Percentiles rank a stretch among this genome's conserved stretches.
These are phyloP conservation scores for Neonectria ditissima DNA, from an alignment of 2,329 filamentous ascomycete species.

Conservation along the genomic window DNA sequence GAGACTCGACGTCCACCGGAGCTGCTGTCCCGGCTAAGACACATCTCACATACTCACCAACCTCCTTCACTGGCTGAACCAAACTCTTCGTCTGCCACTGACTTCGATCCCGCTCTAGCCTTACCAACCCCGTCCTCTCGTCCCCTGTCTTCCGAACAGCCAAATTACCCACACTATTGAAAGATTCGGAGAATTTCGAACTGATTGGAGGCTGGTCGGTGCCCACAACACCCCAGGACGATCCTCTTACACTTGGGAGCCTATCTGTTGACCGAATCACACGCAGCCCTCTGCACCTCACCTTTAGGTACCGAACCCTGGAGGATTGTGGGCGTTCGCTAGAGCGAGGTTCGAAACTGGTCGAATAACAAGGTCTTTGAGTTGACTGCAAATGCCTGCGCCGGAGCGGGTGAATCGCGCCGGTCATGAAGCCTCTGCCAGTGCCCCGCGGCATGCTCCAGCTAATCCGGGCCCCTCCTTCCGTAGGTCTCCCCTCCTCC, in stretches of 20 bases:
- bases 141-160: not conserved
- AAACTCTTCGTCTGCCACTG: slow-evolving; percentile 3
- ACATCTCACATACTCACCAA: not conserved
- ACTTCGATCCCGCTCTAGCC: not conserved
- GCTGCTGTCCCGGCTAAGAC: not conserved
- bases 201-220: not conserved
- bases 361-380: not conserved
- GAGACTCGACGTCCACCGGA: not conserved
- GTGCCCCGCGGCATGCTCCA: slow-evolving; percentile 42
- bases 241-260: slow-evolving; percentile 3
- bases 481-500: slow-evolving; percentile 55
- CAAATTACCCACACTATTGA: not conserved
- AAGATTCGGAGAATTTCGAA: slow-evolving; percentile 15
- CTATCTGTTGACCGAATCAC: not conserved
- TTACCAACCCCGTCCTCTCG: not conserved
- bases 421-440: slow-evolving; percentile 31
- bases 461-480: slow-evolving; percentile 63
- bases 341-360: not conserved
- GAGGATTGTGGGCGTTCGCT: not conserved
- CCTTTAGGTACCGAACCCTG: not conserved
- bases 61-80: slow-evolving; percentile 10
- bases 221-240: not conserved
- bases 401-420: slow-evolving; percentile 36
- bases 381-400: slow-evolving; percentile 33
- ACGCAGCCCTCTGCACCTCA: not conserved